Evolutionary conservation across 2,329 filamentous ascomycete genomes (phyloP).

Genomic region (Drechslerella stenobrocha): DNA sequence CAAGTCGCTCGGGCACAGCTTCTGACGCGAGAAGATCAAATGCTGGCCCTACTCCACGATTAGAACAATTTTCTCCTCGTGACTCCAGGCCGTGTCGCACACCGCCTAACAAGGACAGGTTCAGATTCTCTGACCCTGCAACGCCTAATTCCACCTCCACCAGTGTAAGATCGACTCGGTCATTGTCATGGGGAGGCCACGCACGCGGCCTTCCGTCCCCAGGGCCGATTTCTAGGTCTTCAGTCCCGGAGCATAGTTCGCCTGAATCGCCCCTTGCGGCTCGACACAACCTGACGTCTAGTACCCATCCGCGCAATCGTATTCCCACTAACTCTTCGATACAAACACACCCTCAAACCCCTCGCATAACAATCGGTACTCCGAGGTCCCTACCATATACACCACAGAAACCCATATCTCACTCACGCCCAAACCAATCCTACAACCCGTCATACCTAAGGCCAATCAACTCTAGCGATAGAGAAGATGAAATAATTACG

Average conservation of each 20-base stretch:
- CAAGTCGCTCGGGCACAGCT: not conserved
- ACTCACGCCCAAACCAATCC: not conserved
- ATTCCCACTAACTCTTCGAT: conserved; percentile 22
- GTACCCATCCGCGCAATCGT: conserved; percentile 13
- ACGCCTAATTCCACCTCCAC: conserved; percentile 22
- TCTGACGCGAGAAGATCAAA: conserved; percentile 1
- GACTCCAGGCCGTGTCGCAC: conserved; percentile 4
- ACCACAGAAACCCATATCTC: not conserved
- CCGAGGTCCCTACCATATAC: not conserved
- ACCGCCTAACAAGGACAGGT: conserved; percentile 17
- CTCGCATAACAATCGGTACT: not conserved
- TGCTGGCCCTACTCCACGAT: not conserved
- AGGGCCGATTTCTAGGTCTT: not conserved
- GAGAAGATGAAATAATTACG: conserved; percentile 36
- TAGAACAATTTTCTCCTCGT: conserved; percentile 12
- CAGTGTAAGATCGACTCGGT: conserved; percentile 26
- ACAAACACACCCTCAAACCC: conserved; percentile 31
- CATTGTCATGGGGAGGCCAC: conserved; percentile 36
- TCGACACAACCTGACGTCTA: conserved; percentile 14
- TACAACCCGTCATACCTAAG: not conserved
- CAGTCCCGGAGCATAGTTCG: not conserved
- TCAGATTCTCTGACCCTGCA: conserved; percentile 36
- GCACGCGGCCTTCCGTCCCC: not conserved
- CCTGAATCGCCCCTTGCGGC: conserved; percentile 3
- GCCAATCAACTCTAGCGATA: conserved; percentile 6